phyloP scores from a whole-genome alignment of 2,329 filamentous ascomycete species.

The Lachnellula suecica region DNA sequence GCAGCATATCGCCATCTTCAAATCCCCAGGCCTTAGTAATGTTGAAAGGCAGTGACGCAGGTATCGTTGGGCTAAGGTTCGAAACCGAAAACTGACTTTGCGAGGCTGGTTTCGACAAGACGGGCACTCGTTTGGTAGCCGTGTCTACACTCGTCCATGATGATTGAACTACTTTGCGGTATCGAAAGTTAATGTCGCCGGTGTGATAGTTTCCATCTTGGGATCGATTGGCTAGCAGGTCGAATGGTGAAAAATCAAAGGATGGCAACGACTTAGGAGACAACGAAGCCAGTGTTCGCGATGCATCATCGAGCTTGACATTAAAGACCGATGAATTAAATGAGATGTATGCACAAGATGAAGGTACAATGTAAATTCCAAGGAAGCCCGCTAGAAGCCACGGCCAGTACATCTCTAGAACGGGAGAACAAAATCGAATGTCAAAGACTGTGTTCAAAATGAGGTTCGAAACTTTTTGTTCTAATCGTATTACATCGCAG shows the following conservation, averaged over 20 bases:
- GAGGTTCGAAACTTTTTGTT: too few relatives aligned
- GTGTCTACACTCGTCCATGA: slow-evolving; percentile 50
- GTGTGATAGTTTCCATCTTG: slow-evolving; percentile 56
- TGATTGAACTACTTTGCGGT: slow-evolving; percentile 39
- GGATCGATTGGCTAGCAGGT: slow-evolving; percentile 46
- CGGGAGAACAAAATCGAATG: too few relatives aligned
- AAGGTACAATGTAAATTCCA: background rate
- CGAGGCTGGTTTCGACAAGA: slow-evolving; percentile 31
- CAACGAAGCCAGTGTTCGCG: slow-evolving; percentile 50
- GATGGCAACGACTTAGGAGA: slow-evolving; percentile 34
- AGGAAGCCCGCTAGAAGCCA: background rate
- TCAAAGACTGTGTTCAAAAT: too few relatives aligned
- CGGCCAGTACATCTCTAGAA: background rate
- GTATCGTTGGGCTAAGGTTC: slow-evolving; percentile 42
- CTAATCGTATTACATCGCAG: too few relatives aligned
- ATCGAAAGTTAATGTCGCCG: slow-evolving; percentile 57
- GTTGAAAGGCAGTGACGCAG: slow-evolving; percentile 37
- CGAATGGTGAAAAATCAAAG: slow-evolving; percentile 57
- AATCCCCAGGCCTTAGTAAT: slow-evolving; percentile 53
- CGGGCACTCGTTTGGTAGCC: slow-evolving; percentile 38
- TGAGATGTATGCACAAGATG: slow-evolving; percentile 7
- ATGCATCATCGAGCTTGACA: slow-evolving; percentile 41
- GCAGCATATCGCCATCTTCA: slow-evolving; percentile 46
- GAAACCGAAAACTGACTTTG: slow-evolving; percentile 39
- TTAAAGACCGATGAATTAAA: slow-evolving; percentile 35